These are phyloP conservation scores for Lactarius akahatsu DNA, from an alignment of 768 basidiomycete genomes.

Conservation along the genomic window DNA sequence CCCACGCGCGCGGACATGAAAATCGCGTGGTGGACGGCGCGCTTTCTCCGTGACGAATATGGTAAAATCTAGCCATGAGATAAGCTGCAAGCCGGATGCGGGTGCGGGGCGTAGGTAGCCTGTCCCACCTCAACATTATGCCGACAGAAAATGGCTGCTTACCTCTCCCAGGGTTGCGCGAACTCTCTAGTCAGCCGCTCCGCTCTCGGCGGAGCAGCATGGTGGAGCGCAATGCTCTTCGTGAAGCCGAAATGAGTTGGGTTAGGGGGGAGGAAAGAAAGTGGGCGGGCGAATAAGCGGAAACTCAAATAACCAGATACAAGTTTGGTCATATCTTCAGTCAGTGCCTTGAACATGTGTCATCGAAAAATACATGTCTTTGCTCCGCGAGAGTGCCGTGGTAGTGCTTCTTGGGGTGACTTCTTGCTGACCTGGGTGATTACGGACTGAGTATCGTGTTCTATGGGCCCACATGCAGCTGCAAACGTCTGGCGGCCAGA, in stretches of 20 bases:
- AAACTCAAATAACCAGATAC: conserved; percentile 3
- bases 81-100: not conserved
- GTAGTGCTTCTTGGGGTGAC: not conserved
- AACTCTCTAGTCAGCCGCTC: not conserved
- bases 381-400: not conserved
- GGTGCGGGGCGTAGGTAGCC: not conserved
- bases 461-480: not conserved
- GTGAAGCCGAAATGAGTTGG: conserved; percentile 6
- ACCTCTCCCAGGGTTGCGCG: not conserved
- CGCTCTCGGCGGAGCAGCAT: not conserved
- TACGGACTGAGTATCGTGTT: not conserved
- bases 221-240: not conserved
- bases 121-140: not conserved
- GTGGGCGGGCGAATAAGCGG: not conserved
- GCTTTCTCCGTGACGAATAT: conserved; percentile 4
- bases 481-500: not conserved
- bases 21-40: not conserved
- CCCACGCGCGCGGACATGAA: conserved; percentile 4
- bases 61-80: not conserved
- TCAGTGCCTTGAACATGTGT: conserved; percentile 1
- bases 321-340: not conserved
- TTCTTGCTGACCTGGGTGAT: not conserved
- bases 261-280: not conserved
- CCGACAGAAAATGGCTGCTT: not conserved
- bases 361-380: not conserved